phyloP scores from a whole-genome alignment of 2,329 filamentous ascomycete species.

The Trichoderma sp. region DNA sequence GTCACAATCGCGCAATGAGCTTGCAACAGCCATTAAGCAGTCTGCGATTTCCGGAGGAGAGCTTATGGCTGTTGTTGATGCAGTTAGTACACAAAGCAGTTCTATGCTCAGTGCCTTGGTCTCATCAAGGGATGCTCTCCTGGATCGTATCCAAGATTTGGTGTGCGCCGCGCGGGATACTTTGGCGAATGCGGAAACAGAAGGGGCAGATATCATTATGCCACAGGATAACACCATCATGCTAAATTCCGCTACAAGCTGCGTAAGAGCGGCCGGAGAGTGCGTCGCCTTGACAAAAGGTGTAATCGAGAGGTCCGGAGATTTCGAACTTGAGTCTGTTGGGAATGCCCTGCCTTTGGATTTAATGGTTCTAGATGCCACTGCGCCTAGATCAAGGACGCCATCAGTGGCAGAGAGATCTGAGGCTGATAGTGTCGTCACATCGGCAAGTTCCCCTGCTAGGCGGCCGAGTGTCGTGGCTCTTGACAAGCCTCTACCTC shows the following conservation, averaged over 20 bases:
- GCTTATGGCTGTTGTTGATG: conserved; percentile 78
- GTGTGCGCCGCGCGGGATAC: conserved; percentile 81
- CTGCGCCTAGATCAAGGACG: conserved; percentile 42
- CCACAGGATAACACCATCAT: conserved; percentile 77
- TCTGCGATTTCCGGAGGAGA: conserved; percentile 80
- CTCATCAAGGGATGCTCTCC: conserved; percentile 74
- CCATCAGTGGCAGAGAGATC: conserved; percentile 43
- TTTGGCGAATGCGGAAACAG: conserved; percentile 68
- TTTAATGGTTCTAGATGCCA: conserved; percentile 53
- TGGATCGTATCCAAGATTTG: conserved; percentile 76
- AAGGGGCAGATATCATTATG: conserved; percentile 77
- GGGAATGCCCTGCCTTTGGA: conserved; percentile 59
- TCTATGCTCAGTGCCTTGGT: conserved; percentile 68
- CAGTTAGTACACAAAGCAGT: conserved; percentile 77
- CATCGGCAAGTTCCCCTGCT: conserved; percentile 43
- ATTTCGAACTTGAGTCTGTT: conserved; percentile 84
- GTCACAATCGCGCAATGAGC: conserved; percentile 84
- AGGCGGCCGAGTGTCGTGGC: conserved; percentile 49
- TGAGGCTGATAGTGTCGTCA: conserved; percentile 46
- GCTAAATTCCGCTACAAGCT: conserved; percentile 78
- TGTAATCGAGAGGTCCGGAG: conserved; percentile 85
- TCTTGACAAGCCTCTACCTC: conserved; percentile 70
- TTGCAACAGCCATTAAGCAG: conserved; percentile 80
- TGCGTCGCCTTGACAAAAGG: conserved; percentile 85
- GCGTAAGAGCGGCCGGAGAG: conserved; percentile 87